Evolutionary conservation across 805 yeast species (phyloP), one percentile per base, ranked within the genome.

Genomic region (Jamesozyma hellenica): DNA sequence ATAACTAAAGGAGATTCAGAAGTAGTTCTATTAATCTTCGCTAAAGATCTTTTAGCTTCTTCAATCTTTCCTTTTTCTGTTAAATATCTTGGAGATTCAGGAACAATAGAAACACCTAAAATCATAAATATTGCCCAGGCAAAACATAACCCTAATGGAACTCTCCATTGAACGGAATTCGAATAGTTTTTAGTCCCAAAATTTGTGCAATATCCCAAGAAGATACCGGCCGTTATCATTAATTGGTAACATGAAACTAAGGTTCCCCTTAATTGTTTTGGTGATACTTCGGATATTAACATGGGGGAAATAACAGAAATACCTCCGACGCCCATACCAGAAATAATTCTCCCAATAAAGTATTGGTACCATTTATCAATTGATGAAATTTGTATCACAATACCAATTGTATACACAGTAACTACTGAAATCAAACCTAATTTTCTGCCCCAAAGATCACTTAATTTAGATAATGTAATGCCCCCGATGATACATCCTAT

Each of bases 401-500:
- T 75, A 53, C 87, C 90, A 36, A 79, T 69, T 44, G 77, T 72
- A 59, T 80, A 81, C 38, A 81, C 67, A 26, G 69, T 57, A 74
- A 77, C 75, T 45, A 78, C 72, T 29, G 67, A 51, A 71, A 74
- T 71, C 35, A 81, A 60, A 53, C 79, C 84, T 30, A 64, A 46
- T 61, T 79, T 75, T 67, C 88, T 72, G 50, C 88, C 88, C 50
- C 67, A 70, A 32, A 71, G 55, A 55, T 81, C 87, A 56, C 74
- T 85, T 23, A 71, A 46, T 50, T 68, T 76, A 35, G 79, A 69
- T 38, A 80, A 61, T 30, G 71, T 58, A 26, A 80, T 56, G 62
- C 83, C 82, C 60, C 90, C 90, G 42, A 80, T 63, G 38, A 84
- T 84, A 68, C 85, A 78, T 47, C 87, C 90, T 53, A 81, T 67